Evolutionary conservation across 2,329 filamentous ascomycete genomes (phyloP).

Genomic region (Aspergillus fumigatiaffinis): DNA sequence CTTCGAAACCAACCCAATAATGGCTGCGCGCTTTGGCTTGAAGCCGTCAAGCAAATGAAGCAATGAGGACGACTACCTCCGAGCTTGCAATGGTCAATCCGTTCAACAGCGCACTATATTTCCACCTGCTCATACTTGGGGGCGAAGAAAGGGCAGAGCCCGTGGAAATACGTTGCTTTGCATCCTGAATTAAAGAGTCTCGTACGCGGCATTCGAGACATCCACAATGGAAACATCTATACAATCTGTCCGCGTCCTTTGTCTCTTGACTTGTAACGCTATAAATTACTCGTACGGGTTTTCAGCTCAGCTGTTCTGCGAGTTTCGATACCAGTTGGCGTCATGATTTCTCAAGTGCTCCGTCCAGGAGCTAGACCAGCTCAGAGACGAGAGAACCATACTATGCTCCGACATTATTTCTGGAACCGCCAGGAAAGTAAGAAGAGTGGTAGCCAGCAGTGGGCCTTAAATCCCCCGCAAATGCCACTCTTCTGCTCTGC

Average conservation of each 20-base stretch:
- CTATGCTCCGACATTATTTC: neutral
- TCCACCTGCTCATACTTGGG: neutral
- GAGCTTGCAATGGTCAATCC: neutral
- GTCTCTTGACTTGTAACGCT: neutral
- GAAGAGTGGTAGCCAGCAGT: neutral
- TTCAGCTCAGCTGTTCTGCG: neutral
- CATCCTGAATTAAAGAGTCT: neutral
- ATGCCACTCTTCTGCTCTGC: neutral
- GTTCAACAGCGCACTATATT: neutral
- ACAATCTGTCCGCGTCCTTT: neutral
- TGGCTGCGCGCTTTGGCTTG: neutral
- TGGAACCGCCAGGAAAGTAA: neutral
- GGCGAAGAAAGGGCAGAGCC: too few relatives aligned
- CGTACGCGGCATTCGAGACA: neutral
- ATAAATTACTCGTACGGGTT: neutral
- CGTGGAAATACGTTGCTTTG: neutral
- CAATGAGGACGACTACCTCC: neutral
- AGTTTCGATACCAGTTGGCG: neutral
- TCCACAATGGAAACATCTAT: neutral
- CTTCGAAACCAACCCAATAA: neutral
- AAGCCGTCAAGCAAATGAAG: neutral
- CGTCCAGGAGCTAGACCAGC: neutral
- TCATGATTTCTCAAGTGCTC: neutral
- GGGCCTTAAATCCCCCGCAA: neutral
- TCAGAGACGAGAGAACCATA: neutral